Base-by-base conservation (phyloP, 345 rosid species). In the Arabis alpina region DNA sequence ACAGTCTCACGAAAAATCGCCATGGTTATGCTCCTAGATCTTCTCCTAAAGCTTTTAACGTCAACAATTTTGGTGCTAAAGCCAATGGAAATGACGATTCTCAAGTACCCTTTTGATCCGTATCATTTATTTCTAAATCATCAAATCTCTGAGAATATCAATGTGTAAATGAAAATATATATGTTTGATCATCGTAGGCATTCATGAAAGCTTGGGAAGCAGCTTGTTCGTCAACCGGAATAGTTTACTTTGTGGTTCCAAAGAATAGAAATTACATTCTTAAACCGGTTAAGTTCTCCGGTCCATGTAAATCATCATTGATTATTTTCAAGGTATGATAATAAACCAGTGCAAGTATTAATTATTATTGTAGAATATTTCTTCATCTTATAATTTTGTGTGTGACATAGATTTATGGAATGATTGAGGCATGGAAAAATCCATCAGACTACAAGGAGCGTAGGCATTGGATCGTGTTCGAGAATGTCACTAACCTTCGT, bases 241-340 rank as follows among this genome's bases (percentile, higher is more conserved):
- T 64, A 37, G 82, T 78, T 52, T 70, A 76, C 36, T 24, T 89
- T 5, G 70, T 85, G 10, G 83, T 86, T 45, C 96, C 98, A 0
- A 81, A 66, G 56, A 61, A 72, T 53, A 86, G 64, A 69, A 70
- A 61, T 44, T 93, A 91, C 69, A 68, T 24, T 48, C 82, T 93
- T 16, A 89, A 86, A 65, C 89, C 90, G 41, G 58, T 83, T 1
- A 80, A 61, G 15, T 93, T 93, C 79, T 79, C 91, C 24, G 98
- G 98, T 50, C 98, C 98, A 9, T 93, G 98, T 49, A 68, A 73
- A 64, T 80, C 97, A 54, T 64, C 72, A 47, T 39, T 87, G 62
- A 71, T 91, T 62, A 61, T 75, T 15, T 68, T 93, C 10, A 86
- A 78, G 94, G 98, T 93, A 61, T 44, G 56, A 42, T 61, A 5